Conservation (phyloP, 2,329 filamentous ascomycete species). For the Fusarium sp. region DNA sequence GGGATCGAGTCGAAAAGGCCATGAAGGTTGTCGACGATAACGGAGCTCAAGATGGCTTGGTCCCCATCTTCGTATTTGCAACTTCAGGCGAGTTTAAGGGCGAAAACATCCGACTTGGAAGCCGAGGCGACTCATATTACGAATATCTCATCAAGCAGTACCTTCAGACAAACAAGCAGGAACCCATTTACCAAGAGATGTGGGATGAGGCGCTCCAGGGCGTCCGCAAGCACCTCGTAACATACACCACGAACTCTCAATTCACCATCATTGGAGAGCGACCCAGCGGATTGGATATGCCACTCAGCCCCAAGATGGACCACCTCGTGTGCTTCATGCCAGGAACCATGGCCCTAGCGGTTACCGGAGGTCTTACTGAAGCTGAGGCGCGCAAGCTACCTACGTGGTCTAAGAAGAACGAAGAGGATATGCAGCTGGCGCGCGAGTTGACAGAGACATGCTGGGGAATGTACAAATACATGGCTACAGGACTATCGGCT, state of each 20-base stretch:
- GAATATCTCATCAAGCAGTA: conserved; percentile 99
- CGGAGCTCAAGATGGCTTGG: conserved; percentile 81
- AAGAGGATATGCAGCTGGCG: conserved; percentile 89
- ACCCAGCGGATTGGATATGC: conserved; percentile 76
- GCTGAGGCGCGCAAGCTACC: conserved; percentile 79
- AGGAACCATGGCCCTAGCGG: conserved; percentile 91
- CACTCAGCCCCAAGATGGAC: conserved; percentile 92
- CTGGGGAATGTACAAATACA: conserved; percentile 96
- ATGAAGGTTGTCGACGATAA: conserved; percentile 93
- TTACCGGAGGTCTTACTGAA: conserved; percentile 83
- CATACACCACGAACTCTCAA: conserved; percentile 84
- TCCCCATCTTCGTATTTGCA: conserved; percentile 93
- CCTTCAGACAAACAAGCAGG: conserved; percentile 89
- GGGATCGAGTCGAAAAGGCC: conserved; percentile 91
- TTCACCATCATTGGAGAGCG: conserved; percentile 94
- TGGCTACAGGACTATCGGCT: conserved; percentile 89
- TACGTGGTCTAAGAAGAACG: conserved; percentile 83
- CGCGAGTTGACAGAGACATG: conserved; percentile 96
- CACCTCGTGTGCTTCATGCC: conserved; percentile 98
- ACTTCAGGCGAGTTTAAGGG: conserved; percentile 84
- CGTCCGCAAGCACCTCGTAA: conserved; percentile 91
- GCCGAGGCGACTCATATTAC: conserved; percentile 97
- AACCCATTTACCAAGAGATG: conserved; percentile 90
- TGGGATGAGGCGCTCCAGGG: conserved; percentile 90
- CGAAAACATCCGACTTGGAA: conserved; percentile 90